Base-by-base conservation (phyloP, 257 asterid genomes). In the Jacaranda mimosifolia region DNA sequence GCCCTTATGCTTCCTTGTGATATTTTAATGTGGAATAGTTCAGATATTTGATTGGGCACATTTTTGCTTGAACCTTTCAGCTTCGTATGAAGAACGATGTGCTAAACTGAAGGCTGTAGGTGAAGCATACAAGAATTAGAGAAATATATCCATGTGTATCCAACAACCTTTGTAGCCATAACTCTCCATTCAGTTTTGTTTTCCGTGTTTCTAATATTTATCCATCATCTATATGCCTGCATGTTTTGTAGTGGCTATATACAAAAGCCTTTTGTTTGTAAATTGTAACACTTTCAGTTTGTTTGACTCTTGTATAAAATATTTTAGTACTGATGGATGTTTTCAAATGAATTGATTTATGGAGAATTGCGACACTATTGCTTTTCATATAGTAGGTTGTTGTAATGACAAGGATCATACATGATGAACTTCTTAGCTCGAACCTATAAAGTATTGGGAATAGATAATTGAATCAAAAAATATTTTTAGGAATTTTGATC, bases 1-100 rank as follows among this genome's bases (percentile, higher is more conserved):
- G 32, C 32, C 32, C 32, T 26, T 26, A 26, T 26, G 32, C 38
- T 70, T 40, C 9, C 3, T 6, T 56, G 12, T 17, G 35, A 46
- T 36, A 59, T 73, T 17, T 18, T 66, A 15, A 26, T 60, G 7
- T 46, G 48, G 48, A 73, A 26, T 36, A 14, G 51, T 43, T 68
- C 56, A 39, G 52, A 57, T 63, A 8, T 53, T 79, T 19, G 39
- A 35, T 73, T 75, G 75, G 48, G 55, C 42, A 9, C 13, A 15
- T 69, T 79, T 74, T n/a, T 26, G 1, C 26, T 59, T 77, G 69
- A 77, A 73, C 68, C 13, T 83, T 83, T 83, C 96, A 95, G 99
- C 98, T 56, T 90, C 98, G 14, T 95, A 93, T 19, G 98, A 95
- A 72, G 98, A 95, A 76, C 93, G 97, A 17, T 85, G 93, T 40